These are phyloP conservation scores for Seminavis robusta DNA, from an alignment of 108 stramenopile species.

Conservation along the genomic window DNA sequence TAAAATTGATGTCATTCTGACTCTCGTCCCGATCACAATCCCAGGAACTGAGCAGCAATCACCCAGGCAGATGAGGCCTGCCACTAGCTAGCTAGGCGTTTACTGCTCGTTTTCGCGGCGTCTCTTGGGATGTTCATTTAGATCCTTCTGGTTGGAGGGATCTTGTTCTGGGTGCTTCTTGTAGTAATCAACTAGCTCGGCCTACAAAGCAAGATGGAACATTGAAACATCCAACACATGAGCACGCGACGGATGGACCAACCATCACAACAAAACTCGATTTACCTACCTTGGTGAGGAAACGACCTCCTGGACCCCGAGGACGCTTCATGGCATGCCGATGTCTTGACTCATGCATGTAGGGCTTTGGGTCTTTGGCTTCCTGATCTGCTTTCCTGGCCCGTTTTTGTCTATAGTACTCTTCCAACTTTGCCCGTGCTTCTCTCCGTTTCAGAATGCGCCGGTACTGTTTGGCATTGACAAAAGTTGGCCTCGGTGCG, in stretches of 20 bases:
- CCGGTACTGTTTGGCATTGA: constrained; percentile 84
- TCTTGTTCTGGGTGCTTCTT: constrained; percentile 49
- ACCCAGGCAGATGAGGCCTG: no score
- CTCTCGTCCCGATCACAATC: no score
- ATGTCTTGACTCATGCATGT: constrained; percentile 80
- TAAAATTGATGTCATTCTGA: no score
- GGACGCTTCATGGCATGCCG: constrained; percentile 80
- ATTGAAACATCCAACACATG: not conserved
- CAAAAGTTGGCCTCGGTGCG: constrained; percentile 70
- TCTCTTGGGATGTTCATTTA: no score
- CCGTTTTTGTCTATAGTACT: constrained; percentile 33
- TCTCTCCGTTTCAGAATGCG: constrained; percentile 79
- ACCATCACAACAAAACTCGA: not conserved
- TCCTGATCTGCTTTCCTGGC: constrained; percentile 19
- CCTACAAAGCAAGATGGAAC: not conserved
- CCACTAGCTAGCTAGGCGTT: no score
- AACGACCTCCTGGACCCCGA: constrained; percentile 81
- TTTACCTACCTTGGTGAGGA: constrained; percentile 71
- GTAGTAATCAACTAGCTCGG: constrained; percentile 49
- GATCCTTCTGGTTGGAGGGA: constrained; percentile 14
- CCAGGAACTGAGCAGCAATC: no score
- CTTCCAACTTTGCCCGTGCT: constrained; percentile 72
- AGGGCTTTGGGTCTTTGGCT: constrained; percentile 41
- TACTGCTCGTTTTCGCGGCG: no score
- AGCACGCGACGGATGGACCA: not conserved